Conservation (phyloP, 2,329 filamentous ascomycete genomes). For the Zymoseptoria tritici region DNA sequence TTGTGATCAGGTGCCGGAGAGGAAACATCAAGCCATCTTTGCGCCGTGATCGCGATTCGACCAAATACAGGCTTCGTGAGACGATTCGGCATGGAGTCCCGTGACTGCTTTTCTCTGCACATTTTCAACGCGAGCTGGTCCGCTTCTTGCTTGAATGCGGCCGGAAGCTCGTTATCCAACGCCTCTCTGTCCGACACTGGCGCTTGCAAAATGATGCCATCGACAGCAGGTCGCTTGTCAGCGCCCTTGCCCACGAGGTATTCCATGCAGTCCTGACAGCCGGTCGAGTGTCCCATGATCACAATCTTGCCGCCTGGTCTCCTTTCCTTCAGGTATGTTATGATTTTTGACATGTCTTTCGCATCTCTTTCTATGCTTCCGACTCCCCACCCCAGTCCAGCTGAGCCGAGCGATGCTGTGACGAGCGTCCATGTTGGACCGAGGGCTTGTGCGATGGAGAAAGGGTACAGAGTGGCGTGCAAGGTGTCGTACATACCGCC, state of each 20-base stretch:
- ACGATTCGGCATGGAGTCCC: conserved; percentile 47
- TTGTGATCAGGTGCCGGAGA: conserved; percentile 49
- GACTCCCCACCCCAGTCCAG: conserved; percentile 50
- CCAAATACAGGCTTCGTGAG: conserved; percentile 26
- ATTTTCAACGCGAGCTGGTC: conserved; percentile 45
- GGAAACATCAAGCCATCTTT: conserved; percentile 52
- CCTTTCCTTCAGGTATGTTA: conserved; percentile 42
- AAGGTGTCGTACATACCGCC: conserved; percentile 65
- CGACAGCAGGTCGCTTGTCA: conserved; percentile 46
- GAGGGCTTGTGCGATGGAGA: conserved; percentile 42
- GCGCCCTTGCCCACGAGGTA: conserved; percentile 41
- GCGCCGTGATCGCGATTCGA: conserved; percentile 45
- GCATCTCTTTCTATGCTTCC: conserved; percentile 48
- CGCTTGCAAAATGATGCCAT: conserved; percentile 74
- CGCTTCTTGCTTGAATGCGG: conserved; percentile 36
- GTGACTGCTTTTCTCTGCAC: conserved; percentile 34
- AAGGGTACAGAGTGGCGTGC: conserved; percentile 55
- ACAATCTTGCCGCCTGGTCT: conserved; percentile 48
- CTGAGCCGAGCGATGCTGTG: conserved; percentile 35
- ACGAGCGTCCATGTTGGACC: conserved; percentile 47
- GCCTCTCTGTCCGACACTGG: conserved; percentile 71
- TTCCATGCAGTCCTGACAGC: conserved; percentile 61
- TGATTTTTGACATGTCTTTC: conserved; percentile 45
- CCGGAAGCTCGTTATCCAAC: conserved; percentile 40
- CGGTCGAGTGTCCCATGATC: conserved; percentile 62